Evolutionary conservation across 768 basidiomycete species (phyloP), one percentile per base, ranked within the genome.

Genomic region (Atractiella rhizophila): DNA sequence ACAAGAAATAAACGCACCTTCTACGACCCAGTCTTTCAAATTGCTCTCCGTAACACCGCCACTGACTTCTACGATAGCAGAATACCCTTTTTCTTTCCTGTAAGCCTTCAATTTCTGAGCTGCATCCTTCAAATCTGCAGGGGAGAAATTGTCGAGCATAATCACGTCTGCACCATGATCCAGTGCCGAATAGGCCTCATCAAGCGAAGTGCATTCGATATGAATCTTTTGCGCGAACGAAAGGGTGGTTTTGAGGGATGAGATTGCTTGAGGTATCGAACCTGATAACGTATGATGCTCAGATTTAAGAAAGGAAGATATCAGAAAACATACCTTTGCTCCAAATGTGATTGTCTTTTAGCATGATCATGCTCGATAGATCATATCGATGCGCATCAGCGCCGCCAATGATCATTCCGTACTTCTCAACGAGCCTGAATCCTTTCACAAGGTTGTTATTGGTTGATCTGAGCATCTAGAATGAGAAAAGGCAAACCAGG

Each of bases 261-360:
- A 59, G 48, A 98, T 74, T 5, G 88, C 88, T 30, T 70, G 63
- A 0, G 81, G 81, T 48, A 96, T 91, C 8, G 85, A 91, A 23
- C 86, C 85, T 63, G 74, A 2, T 18, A 45, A 21, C 10, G 7
- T 13, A 5, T 10, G 4, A 20, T 3, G 21, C 16, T 19, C 25
- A 15, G n/a, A 29, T 13, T 11, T 27, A 20, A 13, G 35, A 44
- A 29, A 31, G 30, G 28, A 11, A 15, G 2, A 19, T 11, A 15
- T 42, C 33, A 16, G 32, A 12, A 11, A 6, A 39, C 66, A 46
- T 54, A 74, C 85, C 85, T 31, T 74, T 78, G 3, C 85, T 88
- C 86, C 85, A 94, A 55, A 96, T 80, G 56, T 98, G 91, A 57
- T 98, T 98, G 53, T 98, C 91, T 60, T 96, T 96, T 53, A 98